These are phyloP conservation scores for Blastobotrys illinoisensis DNA, from an alignment of 1,139 yeast genomes.

Conservation along the genomic window DNA sequence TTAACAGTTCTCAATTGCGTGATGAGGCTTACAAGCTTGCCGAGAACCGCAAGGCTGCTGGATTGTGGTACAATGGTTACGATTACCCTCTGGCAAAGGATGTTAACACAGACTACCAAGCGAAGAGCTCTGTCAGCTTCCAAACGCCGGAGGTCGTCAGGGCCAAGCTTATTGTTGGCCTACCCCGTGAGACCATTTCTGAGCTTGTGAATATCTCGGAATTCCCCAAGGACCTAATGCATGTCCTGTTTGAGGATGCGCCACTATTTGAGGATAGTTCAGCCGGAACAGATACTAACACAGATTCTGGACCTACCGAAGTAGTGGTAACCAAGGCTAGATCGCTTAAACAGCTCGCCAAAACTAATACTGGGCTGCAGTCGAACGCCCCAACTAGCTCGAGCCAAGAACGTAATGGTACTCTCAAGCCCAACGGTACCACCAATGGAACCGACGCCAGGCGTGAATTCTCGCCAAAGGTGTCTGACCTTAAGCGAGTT, in stretches of 20 bases:
- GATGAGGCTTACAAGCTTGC: slow-evolving; percentile 16
- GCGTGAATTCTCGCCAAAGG: slow-evolving; percentile 19
- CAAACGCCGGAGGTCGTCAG: slow-evolving; percentile 4
- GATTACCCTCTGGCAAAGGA: slow-evolving; percentile 13
- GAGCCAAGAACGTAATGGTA: slow-evolving; percentile 10
- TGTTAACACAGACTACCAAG: slow-evolving; percentile 8
- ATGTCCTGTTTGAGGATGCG: slow-evolving; percentile 10
- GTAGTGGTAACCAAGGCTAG: slow-evolving; percentile 17
- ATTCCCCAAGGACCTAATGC: slow-evolving; percentile 12
- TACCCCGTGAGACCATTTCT: slow-evolving; percentile 10
- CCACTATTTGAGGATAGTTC: slow-evolving; percentile 3
- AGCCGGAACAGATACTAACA: slow-evolving; percentile 5
- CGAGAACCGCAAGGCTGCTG: slow-evolving; percentile 14
- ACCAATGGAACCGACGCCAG: not conserved
- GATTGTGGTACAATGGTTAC: slow-evolving; percentile 19
- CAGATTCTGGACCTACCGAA: slow-evolving; percentile 2
- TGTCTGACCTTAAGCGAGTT: slow-evolving; percentile 23
- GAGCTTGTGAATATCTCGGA: slow-evolving; percentile 7
- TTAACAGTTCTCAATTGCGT: slow-evolving; percentile 16
- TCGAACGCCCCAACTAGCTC: slow-evolving; percentile 11
- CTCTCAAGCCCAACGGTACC: not conserved
- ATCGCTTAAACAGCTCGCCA: slow-evolving; percentile 19
- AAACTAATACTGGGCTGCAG: slow-evolving; percentile 6
- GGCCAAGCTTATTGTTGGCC: slow-evolving; percentile 6
- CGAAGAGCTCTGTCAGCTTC: slow-evolving; percentile 3